These are phyloP conservation scores for Candida argentea DNA, from an alignment of 805 yeast species.

Conservation along the genomic window DNA sequence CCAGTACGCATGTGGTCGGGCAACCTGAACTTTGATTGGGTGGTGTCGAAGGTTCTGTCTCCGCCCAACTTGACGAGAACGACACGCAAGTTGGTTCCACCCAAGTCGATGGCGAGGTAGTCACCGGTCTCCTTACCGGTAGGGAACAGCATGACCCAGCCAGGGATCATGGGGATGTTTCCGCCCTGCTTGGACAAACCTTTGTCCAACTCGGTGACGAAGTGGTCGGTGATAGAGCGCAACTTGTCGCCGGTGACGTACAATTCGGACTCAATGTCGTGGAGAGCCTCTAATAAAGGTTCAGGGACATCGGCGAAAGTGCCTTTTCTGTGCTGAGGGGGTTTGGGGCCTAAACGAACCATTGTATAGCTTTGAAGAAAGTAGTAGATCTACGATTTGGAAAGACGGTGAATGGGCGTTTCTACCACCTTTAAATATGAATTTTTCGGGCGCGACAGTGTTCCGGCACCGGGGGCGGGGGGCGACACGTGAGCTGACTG, in stretches of 20 bases:
- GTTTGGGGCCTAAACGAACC: constrained; percentile 82
- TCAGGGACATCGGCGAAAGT: constrained; percentile 53
- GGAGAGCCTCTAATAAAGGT: constrained; percentile 47
- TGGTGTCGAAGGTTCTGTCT: constrained; percentile 70
- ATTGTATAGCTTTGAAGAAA: too few relatives aligned
- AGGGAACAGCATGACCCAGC: constrained; percentile 93
- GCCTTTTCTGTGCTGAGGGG: constrained; percentile 71
- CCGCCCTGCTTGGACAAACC: constrained; percentile 73
- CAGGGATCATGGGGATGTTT: constrained; percentile 92
- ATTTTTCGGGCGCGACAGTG: too few relatives aligned
- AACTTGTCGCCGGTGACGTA: constrained; percentile 53
- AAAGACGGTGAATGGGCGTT: too few relatives aligned
- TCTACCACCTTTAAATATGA: too few relatives aligned
- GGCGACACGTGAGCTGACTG: too few relatives aligned
- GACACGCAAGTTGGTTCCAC: constrained; percentile 94
- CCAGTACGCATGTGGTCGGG: constrained; percentile 77
- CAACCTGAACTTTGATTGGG: constrained; percentile 77
- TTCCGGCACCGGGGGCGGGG: too few relatives aligned
- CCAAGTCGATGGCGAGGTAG: constrained; percentile 88
- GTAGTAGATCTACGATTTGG: too few relatives aligned
- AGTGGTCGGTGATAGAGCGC: constrained; percentile 60
- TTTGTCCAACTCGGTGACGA: constrained; percentile 67
- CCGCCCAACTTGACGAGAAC: constrained; percentile 82
- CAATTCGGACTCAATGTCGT: constrained; percentile 49
- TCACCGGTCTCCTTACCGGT: constrained; percentile 87